Percentiles rank a stretch among this genome's conserved stretches.
phyloP scores from a whole-genome alignment of 345 rosid genomes.

The Zanthoxylum bungeanum region DNA sequence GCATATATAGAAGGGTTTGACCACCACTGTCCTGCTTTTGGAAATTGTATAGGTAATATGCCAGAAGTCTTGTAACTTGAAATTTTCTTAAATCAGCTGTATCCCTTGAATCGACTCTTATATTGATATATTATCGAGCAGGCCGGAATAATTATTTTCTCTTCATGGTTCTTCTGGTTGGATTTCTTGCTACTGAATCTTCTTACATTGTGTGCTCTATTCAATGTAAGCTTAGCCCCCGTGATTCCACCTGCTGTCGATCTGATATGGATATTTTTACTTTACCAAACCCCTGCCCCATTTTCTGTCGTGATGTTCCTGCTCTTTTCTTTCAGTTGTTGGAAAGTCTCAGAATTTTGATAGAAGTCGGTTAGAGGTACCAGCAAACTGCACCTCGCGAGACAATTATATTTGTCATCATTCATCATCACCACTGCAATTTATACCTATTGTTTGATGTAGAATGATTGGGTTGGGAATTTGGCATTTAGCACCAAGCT shows the following conservation, averaged over 20 bases:
- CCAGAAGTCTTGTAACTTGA: neutral
- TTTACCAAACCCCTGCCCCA: neutral
- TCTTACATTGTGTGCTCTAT: conserved; percentile 42
- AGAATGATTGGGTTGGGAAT: conserved; percentile 29
- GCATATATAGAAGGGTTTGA: conserved; percentile 50
- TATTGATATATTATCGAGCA: conserved; percentile 23
- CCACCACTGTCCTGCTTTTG: conserved; percentile 79
- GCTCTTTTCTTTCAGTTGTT: conserved; percentile 25
- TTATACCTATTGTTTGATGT: conserved; percentile 3
- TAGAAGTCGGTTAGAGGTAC: conserved; percentile 31
- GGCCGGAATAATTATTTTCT: conserved; percentile 52
- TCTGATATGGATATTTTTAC: neutral
- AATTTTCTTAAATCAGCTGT: neutral
- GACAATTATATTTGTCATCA: neutral
- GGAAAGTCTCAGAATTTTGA: conserved; percentile 13
- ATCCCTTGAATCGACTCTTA: neutral
- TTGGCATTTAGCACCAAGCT: conserved; percentile 45
- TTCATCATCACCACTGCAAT: neutral
- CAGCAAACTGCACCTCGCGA: too few species aligned
- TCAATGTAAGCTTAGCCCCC: conserved; percentile 36
- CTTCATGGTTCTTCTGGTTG: conserved; percentile 56
- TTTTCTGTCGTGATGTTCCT: neutral
- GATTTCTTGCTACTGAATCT: conserved; percentile 48
- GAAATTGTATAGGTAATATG: conserved; percentile 64
- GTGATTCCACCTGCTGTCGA: neutral